These are phyloP conservation scores for Solanum bulbocastanum DNA, from an alignment of 257 asterid species.

Conservation along the genomic window DNA sequence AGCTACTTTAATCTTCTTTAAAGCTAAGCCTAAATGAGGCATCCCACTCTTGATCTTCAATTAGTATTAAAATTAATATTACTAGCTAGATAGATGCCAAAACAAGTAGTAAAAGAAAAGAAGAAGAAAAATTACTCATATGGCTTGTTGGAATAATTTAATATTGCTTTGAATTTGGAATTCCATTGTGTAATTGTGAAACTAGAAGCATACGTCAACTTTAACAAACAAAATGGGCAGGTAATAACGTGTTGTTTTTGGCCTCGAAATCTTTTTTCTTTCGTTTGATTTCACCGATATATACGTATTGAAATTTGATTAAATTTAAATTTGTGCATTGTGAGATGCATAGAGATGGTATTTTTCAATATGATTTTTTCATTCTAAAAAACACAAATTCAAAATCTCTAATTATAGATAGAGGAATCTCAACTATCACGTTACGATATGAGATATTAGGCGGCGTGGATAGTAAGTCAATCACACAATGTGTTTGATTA, in stretches of 20 bases:
- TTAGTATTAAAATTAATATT: not conserved
- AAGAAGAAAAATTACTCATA: not conserved
- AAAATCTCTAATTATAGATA: not conserved
- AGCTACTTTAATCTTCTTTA: not conserved
- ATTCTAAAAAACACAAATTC: not conserved
- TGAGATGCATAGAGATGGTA: accelerated
- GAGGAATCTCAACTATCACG: not conserved
- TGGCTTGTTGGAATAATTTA: not conserved
- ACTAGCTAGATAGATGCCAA: not conserved
- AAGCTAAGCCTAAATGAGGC: not conserved
- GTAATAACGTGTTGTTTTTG: not conserved
- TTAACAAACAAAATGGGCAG: not conserved
- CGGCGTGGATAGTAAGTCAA: no score
- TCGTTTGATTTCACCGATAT: not conserved
- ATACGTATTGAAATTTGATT: not conserved
- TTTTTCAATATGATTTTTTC: accelerated
- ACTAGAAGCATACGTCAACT: not conserved
- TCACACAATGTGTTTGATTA: no score
- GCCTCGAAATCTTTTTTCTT: not conserved
- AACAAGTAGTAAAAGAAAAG: not conserved
- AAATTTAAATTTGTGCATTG: not conserved
- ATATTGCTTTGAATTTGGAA: not conserved
- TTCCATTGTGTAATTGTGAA: not conserved
- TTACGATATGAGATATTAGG: not conserved
- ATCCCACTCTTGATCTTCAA: not conserved